phyloP scores from a whole-genome alignment of 768 basidiomycete species.

The Xerocomus spinulosus region DNA sequence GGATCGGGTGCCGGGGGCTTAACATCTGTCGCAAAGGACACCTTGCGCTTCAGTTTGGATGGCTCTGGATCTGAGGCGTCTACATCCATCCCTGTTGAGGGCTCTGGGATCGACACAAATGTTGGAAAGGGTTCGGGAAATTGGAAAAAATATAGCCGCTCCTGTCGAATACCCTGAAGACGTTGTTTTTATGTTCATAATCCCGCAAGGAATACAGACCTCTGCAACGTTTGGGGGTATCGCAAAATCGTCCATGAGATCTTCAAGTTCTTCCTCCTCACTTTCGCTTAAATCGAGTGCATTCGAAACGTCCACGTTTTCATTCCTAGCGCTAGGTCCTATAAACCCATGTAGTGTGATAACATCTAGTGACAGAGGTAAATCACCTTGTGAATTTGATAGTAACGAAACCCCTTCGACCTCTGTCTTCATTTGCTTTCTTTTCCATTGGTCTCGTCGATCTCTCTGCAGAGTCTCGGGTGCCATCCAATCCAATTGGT shows the following conservation, averaged over 20 bases:
- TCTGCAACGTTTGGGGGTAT: constrained; percentile 36
- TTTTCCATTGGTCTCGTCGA: constrained; percentile 33
- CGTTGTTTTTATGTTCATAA: neutral
- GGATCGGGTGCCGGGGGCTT: constrained; percentile 41
- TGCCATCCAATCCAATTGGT: constrained; percentile 84
- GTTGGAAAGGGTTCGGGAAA: constrained; percentile 83
- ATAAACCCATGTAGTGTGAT: neutral
- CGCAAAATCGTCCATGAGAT: constrained; percentile 68
- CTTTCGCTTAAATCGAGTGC: constrained; percentile 69
- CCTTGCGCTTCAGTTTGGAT: constrained; percentile 37
- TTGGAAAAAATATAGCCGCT: constrained; percentile 83
- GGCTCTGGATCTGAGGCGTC: constrained; percentile 27
- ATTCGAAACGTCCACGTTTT: constrained; percentile 47
- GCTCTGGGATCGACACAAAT: constrained; percentile 43
- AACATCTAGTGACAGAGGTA: neutral
- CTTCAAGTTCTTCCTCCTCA: constrained; percentile 77
- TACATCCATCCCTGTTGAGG: constrained; percentile 32
- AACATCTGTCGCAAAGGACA: constrained; percentile 61
- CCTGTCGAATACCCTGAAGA: constrained; percentile 48
- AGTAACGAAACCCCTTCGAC: constrained; percentile 37
- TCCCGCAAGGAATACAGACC: constrained; percentile 27
- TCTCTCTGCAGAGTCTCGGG: constrained; percentile 67
- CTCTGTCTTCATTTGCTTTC: constrained; percentile 38
- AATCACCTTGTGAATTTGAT: constrained; percentile 31
- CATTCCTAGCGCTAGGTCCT: constrained; percentile 24